phyloP scores from a whole-genome alignment of 768 basidiomycete species.

The Sarcodon aspratus region DNA sequence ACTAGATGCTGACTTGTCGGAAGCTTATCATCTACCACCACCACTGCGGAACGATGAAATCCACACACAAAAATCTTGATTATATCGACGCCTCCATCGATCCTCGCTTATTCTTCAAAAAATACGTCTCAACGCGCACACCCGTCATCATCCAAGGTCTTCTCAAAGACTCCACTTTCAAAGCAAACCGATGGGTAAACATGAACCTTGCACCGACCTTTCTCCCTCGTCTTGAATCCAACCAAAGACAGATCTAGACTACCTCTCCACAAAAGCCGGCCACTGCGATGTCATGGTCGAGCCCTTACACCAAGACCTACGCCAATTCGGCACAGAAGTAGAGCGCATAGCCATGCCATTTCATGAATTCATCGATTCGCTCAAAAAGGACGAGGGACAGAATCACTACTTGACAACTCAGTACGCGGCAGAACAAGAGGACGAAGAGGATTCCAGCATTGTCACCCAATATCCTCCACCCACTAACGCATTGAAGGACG shows the following conservation, averaged over 20 bases:
- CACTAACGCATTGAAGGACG: conserved; percentile 14
- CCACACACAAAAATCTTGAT: conserved; percentile 3
- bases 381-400: conserved; percentile 9
- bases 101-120: conserved; percentile 12
- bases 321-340: conserved; percentile 18
- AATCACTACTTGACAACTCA: conserved; percentile 19
- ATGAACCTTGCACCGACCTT: not conserved
- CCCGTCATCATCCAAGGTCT: conserved; percentile 16
- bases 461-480: conserved; percentile 16
- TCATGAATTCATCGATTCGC: conserved; percentile 11
- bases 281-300: conserved; percentile 14
- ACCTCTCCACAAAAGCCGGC: conserved; percentile 14
- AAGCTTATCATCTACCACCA: no score
- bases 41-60: no score
- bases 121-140: conserved; percentile 12
- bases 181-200: conserved; percentile 14
- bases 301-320: conserved; percentile 13
- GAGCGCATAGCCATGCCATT: conserved; percentile 14
- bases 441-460: conserved; percentile 2
- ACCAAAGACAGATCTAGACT: conserved; percentile 13
- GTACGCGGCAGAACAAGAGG: conserved; percentile 13
- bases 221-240: not conserved
- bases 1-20: no score
- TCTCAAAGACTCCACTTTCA: conserved; percentile 14
- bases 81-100: conserved; percentile 5